phyloP scores from a whole-genome alignment of 768 basidiomycete species.

The Coprinellus aureogranulatus region DNA sequence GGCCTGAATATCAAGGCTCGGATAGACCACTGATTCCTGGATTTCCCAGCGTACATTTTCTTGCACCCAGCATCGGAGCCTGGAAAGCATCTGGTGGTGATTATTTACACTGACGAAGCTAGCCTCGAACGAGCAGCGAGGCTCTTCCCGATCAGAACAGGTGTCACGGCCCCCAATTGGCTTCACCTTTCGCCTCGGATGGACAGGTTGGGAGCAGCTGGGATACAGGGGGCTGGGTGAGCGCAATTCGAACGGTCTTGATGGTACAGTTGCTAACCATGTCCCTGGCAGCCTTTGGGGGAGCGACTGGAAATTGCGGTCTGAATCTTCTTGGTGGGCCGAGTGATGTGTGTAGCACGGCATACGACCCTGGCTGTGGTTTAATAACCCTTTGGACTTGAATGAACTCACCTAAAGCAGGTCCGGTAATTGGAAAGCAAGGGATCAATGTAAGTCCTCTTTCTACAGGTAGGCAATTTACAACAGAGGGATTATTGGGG shows the following conservation, averaged over 20 bases:
- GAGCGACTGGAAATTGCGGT: slow-evolving; percentile 27
- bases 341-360: not conserved
- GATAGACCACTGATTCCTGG: too few species aligned
- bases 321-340: slow-evolving; percentile 11
- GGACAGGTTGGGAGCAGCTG: slow-evolving; percentile 66
- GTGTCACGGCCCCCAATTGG: slow-evolving; percentile 77
- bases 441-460: not conserved
- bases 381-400: too few species aligned
- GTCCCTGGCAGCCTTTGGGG: slow-evolving; percentile 21
- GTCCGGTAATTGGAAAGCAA: too few species aligned
- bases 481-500: slow-evolving; percentile 21
- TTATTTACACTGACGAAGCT: slow-evolving; percentile 52
- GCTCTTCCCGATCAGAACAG: slow-evolving; percentile 84
- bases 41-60: slow-evolving; percentile 37
- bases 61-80: slow-evolving; percentile 52
- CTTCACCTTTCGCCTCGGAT: slow-evolving; percentile 53
- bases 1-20: not conserved
- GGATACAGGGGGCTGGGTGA: slow-evolving; percentile 74
- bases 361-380: too few species aligned
- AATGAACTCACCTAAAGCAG: too few species aligned
- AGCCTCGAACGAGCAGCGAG: slow-evolving; percentile 68
- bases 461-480: slow-evolving; percentile 26
- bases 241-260: slow-evolving; percentile 13
- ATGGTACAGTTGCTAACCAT: too few species aligned
- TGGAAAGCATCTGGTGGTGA: slow-evolving; percentile 45